These are phyloP conservation scores for Alternaria hordeiaustralica DNA, from an alignment of 2,329 filamentous ascomycete species.

Conservation along the genomic window DNA sequence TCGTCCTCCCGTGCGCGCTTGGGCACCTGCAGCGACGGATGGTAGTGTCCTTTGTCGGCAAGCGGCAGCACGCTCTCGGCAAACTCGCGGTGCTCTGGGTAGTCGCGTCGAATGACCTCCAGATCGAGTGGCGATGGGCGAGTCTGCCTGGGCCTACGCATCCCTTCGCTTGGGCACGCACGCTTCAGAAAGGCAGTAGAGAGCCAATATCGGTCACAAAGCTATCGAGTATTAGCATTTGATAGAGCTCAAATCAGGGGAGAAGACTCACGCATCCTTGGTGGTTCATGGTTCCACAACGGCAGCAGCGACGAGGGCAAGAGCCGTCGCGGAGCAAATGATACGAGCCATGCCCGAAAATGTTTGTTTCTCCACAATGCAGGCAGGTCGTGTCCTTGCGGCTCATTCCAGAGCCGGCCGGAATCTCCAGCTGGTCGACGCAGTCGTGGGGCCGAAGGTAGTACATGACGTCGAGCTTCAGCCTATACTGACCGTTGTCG, in stretches of 20 bases:
- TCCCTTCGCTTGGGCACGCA: neutral
- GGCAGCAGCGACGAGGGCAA: neutral
- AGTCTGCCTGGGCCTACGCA: neutral
- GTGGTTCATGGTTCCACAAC: neutral
- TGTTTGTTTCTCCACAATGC: neutral
- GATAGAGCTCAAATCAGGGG: rapidly evolving
- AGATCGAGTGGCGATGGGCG: neutral
- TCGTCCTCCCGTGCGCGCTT: neutral
- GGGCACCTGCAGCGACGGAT: neutral
- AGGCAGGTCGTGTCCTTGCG: neutral
- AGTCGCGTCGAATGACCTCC: neutral
- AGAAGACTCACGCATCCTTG: neutral
- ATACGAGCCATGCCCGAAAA: neutral
- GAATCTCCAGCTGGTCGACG: neutral
- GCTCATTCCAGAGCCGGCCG: neutral
- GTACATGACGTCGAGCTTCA: neutral
- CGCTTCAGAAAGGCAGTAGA: neutral
- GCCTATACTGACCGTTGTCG: neutral
- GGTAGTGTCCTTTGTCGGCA: neutral
- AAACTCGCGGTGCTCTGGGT: neutral
- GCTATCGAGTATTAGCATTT: neutral
- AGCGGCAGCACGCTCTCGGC: neutral
- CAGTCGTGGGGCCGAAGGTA: neutral
- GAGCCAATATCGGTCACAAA: neutral
- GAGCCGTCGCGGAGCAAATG: neutral